Evolutionary conservation across 768 basidiomycete species (phyloP).

Genomic region (Auricularia auricula-judae): DNA sequence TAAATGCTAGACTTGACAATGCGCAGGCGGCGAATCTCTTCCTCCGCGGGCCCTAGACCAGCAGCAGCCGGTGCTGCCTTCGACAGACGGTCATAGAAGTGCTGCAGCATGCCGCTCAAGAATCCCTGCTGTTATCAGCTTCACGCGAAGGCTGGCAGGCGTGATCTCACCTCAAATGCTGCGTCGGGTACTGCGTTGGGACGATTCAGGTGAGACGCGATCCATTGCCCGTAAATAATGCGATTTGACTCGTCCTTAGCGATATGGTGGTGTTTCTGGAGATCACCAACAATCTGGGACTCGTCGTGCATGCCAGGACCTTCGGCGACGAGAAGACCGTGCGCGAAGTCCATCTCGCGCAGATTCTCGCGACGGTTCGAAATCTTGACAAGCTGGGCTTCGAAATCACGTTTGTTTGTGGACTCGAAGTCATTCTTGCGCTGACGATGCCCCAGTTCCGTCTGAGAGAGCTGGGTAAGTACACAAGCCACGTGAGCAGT

Average conservation of each 20-base stretch:
- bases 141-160: background rate
- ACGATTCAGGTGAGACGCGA: background rate
- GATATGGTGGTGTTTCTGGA: background rate
- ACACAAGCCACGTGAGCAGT: no score
- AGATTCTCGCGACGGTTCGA: background rate
- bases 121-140: background rate
- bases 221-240: background rate
- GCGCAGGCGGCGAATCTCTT: background rate
- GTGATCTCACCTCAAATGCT: background rate
- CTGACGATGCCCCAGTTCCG: conserved; percentile 1
- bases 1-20: conserved; percentile 3
- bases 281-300: background rate
- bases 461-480: background rate
- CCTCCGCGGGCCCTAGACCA: background rate
- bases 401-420: background rate
- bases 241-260: background rate
- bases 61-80: background rate
- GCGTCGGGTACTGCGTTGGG: background rate
- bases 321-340: background rate
- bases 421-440: background rate
- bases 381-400: background rate
- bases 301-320: background rate
- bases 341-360: background rate
- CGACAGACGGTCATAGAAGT: background rate
- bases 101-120: background rate